Evolutionary conservation across 2,329 filamentous ascomycete genomes (phyloP).

Genomic region (Pyricularia grisea): DNA sequence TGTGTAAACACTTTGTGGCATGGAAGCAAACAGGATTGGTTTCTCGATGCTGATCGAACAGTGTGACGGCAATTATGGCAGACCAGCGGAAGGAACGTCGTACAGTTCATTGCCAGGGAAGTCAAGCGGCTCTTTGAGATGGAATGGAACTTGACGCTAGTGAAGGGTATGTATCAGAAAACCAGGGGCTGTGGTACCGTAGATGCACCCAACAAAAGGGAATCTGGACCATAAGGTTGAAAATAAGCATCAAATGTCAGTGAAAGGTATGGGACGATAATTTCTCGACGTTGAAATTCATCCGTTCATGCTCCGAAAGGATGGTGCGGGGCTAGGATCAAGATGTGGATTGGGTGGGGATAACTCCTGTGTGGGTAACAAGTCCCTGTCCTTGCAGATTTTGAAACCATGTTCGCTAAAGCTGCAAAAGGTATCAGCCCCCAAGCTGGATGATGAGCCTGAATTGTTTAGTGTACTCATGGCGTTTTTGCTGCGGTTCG

Average conservation of each 20-base stretch:
- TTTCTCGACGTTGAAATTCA: not conserved
- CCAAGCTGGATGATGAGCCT: not conserved
- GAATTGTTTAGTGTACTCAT: not conserved
- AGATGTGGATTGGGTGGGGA: not conserved
- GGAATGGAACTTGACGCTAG: not conserved
- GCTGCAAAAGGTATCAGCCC: not conserved
- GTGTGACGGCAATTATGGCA: not conserved
- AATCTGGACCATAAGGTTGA: not conserved
- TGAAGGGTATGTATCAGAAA: not conserved
- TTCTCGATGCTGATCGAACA: not conserved
- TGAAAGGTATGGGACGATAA: not conserved
- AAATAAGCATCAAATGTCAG: not conserved
- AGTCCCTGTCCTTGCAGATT: not conserved
- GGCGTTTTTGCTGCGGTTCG: not conserved
- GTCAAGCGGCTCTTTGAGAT: not conserved
- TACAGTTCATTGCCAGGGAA: not conserved
- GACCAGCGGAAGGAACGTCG: not conserved
- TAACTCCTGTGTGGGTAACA: not conserved
- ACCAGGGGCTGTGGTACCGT: not conserved
- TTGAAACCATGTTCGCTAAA: not conserved
- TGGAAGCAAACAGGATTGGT: not conserved
- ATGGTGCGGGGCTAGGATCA: not conserved
- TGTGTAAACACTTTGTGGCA: not conserved
- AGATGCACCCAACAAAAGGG: not conserved
- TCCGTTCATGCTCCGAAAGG: not conserved